A percentile compares a stretch with the other conserved stretches of the same genome.
Conservation (phyloP, 345 rosid species). For the Melaleuca alternifolia region DNA sequence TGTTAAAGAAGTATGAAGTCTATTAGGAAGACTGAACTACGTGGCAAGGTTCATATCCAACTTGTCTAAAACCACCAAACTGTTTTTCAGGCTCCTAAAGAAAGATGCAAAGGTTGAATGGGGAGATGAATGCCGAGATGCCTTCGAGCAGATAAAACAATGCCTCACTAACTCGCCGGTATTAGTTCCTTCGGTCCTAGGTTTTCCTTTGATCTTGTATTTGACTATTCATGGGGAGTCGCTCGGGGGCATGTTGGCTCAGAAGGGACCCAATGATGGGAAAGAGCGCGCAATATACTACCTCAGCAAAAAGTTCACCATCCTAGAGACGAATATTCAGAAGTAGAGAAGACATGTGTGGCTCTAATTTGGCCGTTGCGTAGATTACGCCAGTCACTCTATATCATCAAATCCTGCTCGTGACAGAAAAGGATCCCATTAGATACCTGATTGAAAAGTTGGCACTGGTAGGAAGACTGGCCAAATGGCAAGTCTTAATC, state of each 20-base stretch:
- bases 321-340: no score
- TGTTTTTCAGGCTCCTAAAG: not conserved
- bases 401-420: not conserved
- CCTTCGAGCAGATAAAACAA: no score
- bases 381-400: not conserved
- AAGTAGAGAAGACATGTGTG: no score
- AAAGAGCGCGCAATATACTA: no score
- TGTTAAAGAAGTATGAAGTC: not conserved
- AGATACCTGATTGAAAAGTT: not conserved
- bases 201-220: no score
- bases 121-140: not conserved
- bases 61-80: not conserved
- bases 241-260: not conserved
- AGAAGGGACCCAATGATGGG: no score
- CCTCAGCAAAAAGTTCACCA: no score
- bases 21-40: not conserved
- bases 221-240: not conserved
- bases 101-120: not conserved
- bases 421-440: not conserved
- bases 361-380: no score
- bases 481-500: not conserved
- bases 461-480: not conserved
- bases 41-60: not conserved
- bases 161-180: not conserved
- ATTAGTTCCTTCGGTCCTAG: no score